A percentile compares a stretch with the other conserved stretches of the same genome.
phyloP scores from a whole-genome alignment of 2,329 filamentous ascomycete species.

The Aspergillus persii region DNA sequence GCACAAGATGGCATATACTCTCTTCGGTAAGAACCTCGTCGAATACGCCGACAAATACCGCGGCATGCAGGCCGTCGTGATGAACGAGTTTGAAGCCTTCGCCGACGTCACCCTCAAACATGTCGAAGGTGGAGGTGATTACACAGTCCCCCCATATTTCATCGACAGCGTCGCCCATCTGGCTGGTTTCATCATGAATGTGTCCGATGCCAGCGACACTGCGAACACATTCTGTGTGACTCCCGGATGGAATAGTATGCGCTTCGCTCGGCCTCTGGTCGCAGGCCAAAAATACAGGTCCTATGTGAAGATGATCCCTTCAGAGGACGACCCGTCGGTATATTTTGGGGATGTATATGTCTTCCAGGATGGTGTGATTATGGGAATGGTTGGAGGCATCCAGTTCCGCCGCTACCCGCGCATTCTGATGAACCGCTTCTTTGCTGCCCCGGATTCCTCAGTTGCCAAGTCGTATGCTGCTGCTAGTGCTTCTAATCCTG shows the following conservation, averaged over 20 bases:
- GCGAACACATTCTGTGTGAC: constrained; percentile 31
- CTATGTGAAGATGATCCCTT: constrained; percentile 33
- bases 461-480: no score
- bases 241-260: constrained; percentile 28
- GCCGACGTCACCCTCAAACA: constrained; percentile 28
- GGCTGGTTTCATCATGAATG: constrained; percentile 33
- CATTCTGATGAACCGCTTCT: constrained; percentile 20
- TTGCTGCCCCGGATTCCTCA: constrained; percentile 8
- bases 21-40: constrained; percentile 29
- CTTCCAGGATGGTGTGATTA: constrained; percentile 31
- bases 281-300: constrained; percentile 27
- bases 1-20: constrained; percentile 34
- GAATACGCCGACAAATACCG: constrained; percentile 31
- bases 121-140: constrained; percentile 22
- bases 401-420: constrained; percentile 35
- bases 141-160: constrained; percentile 31
- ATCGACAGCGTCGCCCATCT: constrained; percentile 38
- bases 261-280: constrained; percentile 25
- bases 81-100: constrained; percentile 29
- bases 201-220: constrained; percentile 19
- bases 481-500: no score
- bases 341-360: constrained; percentile 44
- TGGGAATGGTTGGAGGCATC: constrained; percentile 33
- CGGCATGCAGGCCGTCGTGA: constrained; percentile 31
- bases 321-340: constrained; percentile 24